Conservation (phyloP, 257 asterid species). For the Apocynum venetum region DNA sequence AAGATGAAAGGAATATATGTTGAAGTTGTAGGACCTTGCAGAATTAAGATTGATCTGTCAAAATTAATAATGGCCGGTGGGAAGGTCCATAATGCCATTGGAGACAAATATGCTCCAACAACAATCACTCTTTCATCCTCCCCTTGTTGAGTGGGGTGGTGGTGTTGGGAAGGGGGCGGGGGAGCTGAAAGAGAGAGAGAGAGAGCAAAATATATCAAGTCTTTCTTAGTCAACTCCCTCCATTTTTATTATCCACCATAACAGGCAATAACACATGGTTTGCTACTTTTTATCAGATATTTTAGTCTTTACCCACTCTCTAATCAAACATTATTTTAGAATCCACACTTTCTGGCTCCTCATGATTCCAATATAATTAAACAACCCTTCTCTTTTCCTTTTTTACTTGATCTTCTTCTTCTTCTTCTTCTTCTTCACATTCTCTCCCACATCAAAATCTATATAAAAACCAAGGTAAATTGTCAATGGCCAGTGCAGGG, state of each 20-base stretch:
- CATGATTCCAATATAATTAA: neutral
- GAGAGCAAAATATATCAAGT: no score
- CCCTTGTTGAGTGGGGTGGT: no score
- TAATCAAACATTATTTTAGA: neutral
- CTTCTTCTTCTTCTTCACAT: neutral
- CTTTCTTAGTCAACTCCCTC: slow-evolving; percentile 2
- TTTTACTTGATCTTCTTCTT: no score
- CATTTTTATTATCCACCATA: slow-evolving; percentile 25
- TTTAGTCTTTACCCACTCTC: no score
- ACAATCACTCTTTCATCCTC: no score
- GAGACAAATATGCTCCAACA: slow-evolving; percentile 28
- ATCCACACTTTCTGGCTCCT: neutral
- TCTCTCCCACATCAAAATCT: neutral
- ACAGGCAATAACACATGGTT: slow-evolving; percentile 64
- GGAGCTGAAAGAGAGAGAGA: no score
- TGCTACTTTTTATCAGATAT: slow-evolving; percentile 26
- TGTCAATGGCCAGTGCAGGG: slow-evolving; percentile 29
- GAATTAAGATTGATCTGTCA: slow-evolving; percentile 6
- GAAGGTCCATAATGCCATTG: slow-evolving; percentile 14
- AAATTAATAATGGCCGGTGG: slow-evolving; percentile 15
- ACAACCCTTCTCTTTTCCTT: neutral
- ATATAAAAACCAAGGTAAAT: neutral
- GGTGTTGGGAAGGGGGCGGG: no score
- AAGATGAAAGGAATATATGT: neutral
- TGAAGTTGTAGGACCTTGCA: slow-evolving; percentile 1